Evolutionary conservation across 805 yeast genomes (phyloP), one percentile per base, ranked within the genome.

Genomic region (Yarrowia alimentaria): DNA sequence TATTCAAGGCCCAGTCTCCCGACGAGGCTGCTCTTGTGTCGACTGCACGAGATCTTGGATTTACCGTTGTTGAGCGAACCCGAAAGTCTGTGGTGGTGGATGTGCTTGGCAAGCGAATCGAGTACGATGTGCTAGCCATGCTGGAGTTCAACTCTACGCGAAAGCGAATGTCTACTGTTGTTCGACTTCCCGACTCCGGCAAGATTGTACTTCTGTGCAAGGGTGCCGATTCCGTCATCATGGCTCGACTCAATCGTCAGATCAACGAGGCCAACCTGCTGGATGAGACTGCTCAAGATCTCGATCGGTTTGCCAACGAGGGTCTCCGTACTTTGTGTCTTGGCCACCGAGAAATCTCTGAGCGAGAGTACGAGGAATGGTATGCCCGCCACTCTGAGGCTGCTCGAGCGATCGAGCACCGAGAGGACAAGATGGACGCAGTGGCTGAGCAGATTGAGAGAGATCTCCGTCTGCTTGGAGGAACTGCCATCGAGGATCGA

Each of bases 1-100:
- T 74, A 21, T 83, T 80, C 69, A 83, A 83, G 61, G 93, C 93
- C 0, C 93, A 85, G 63, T 81, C 89, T 4, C 94, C 94, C 0
- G 94, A 85, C 66, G 94, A 85, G 63, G 82, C 85, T 22, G 93
- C 94, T 1, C 72, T 85, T 51, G 94, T 85, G 9, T 73, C 85
- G 1, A 84, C 80, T 16, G 93, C 93, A 1, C 70, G 87, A 52
- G 93, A 85, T 63, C 60, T 84, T 51, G 94, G 94, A 11, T 74
- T 83, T 57, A 80, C 78, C 0, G 80, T 84, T 61, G 65, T 73
- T 28, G 85, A 75, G 30, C 71, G 83, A 50, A 71, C 75, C 10
- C 74, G 83, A 59, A 71, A 72, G 31, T 73, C 77, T 2, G 68
- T 81, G 22, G 61, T 75, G 5, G 51, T 73, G 20, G 63, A 69